Conservation (phyloP, 2,329 filamentous ascomycete species). For the Alternaria angustiovoidea region DNA sequence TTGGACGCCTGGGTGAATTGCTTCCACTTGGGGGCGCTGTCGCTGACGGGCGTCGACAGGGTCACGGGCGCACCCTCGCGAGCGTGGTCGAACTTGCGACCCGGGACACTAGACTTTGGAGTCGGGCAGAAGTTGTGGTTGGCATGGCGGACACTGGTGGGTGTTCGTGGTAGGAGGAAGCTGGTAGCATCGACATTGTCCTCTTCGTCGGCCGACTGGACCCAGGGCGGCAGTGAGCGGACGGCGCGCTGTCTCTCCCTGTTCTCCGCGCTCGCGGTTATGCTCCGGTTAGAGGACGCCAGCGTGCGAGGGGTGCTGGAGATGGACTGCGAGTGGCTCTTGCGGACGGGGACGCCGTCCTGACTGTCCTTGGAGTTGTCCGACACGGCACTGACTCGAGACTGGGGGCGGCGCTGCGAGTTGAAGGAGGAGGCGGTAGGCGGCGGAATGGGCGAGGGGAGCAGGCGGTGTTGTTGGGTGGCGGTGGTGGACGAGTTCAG, state of each 20-base stretch:
- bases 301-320: conserved; percentile 49
- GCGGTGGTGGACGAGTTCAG: conserved; percentile 10
- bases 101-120: conserved; percentile 49
- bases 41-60: conserved; percentile 43
- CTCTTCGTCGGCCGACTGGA: conserved; percentile 49
- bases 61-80: conserved; percentile 50
- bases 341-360: conserved; percentile 33
- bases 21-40: conserved; percentile 51
- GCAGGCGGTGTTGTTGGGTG: conserved; percentile 27
- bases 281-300: conserved; percentile 44
- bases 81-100: conserved; percentile 51
- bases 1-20: conserved; percentile 47
- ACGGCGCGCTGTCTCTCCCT: conserved; percentile 45
- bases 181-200: conserved; percentile 42
- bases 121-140: conserved; percentile 51
- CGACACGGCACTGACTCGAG: conserved; percentile 41
- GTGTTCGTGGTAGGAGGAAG: conserved; percentile 47
- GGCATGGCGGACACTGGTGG: conserved; percentile 44
- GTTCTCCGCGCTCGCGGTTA: conserved; percentile 39
- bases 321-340: conserved; percentile 46
- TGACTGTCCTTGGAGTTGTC: conserved; percentile 36
- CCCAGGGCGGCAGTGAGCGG: conserved; percentile 51
- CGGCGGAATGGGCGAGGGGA: conserved; percentile 44
- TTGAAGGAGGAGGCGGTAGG: conserved; percentile 41
- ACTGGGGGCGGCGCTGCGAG: conserved; percentile 43